Base-by-base conservation (phyloP, 768 basidiomycete species). In the Termitomyces eurrhizus region DNA sequence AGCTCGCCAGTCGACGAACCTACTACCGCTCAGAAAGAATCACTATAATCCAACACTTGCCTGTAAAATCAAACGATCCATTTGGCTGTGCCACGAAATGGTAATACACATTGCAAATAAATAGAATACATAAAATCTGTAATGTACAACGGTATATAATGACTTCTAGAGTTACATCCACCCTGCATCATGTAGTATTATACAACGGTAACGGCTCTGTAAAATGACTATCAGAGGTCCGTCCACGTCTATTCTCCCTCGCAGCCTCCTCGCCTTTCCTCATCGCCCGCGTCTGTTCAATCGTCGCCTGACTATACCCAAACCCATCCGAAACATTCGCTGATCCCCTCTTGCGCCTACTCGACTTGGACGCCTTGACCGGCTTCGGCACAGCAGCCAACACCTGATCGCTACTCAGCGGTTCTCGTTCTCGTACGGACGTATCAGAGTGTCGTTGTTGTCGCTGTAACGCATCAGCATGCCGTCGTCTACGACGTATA, bases 291-390 rank as follows among this genome's bases (percentile, higher is more conserved):
- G 52, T 54, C 26, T 54, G 52, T 29, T 59, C 59, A 5, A 59
- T 54, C 11, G 52, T 59, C n/a, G 52, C 52, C 6, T 53, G 16
- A n/a, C 37, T 53, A 39, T 59, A 59, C 14, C 58, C 58, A 29
- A n/a, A 59, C 4, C 11, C 58, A 16, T 46, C 26, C 13, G 35
- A 36, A 18, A 24, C 18, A 9, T 4, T 32, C 1, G 41, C 41
- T 24, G 42, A 58, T 24, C 13, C 13, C n/a, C 7, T 35, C 13
- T 2, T 4, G 2, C 35, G 7, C 35, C 5, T 5, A 4, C 6
- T 11, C 35, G 35, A 35, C 35, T 8, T 35, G 1, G 7, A 7
- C 35, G 35, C 7, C 8, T 35, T 11, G 35, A 35, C 9, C 7
- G 8, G 35, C 2, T 12, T 2, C 2, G 37, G 37, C 37, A 37